These are phyloP conservation scores for Rhodotorula graminis DNA, from an alignment of 768 basidiomycete species.

Conservation along the genomic window DNA sequence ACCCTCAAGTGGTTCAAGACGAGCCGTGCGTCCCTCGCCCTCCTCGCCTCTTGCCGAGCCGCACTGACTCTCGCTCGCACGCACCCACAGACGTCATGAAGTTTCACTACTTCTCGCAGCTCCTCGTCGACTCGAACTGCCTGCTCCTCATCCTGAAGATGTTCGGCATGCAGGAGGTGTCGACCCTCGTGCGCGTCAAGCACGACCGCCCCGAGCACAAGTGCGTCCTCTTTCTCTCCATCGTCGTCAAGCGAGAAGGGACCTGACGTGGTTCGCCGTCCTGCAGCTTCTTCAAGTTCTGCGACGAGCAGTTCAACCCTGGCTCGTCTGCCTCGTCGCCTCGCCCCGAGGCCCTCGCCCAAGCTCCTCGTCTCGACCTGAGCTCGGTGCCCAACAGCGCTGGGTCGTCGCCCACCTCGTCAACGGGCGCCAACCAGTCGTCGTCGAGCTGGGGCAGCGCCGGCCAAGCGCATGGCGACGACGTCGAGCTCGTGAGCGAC, in stretches of 20 bases:
- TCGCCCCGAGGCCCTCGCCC: slow-evolving; percentile 56
- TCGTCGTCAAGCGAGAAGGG: not conserved
- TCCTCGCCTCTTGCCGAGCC: not conserved
- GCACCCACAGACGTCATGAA: slow-evolving; percentile 81
- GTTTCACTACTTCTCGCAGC: slow-evolving; percentile 94
- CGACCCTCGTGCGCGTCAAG: slow-evolving; percentile 73
- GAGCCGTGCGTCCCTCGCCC: slow-evolving; percentile 64
- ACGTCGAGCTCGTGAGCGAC: slow-evolving; percentile 84
- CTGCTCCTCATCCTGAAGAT: slow-evolving; percentile 89
- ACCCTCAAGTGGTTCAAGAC: slow-evolving; percentile 98
- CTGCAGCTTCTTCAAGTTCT: slow-evolving; percentile 90
- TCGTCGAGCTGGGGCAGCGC: not conserved
- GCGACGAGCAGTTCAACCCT: slow-evolving; percentile 69
- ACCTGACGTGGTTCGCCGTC: not conserved
- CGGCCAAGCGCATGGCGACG: slow-evolving; percentile 49
- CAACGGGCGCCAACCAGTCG: not conserved
- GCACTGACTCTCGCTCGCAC: not conserved
- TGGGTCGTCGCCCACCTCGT: not conserved
- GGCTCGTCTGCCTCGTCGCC: slow-evolving; percentile 55
- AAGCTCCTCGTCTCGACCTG: slow-evolving; percentile 49
- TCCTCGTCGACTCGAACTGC: slow-evolving; percentile 91
- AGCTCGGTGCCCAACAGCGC: not conserved
- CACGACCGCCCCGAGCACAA: slow-evolving; percentile 59
- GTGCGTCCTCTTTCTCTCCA: slow-evolving; percentile 40
- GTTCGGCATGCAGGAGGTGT: slow-evolving; percentile 93